These are phyloP conservation scores for Heteromeles arbutifolia DNA, from an alignment of 306 rosid genomes.

Conservation along the genomic window DNA sequence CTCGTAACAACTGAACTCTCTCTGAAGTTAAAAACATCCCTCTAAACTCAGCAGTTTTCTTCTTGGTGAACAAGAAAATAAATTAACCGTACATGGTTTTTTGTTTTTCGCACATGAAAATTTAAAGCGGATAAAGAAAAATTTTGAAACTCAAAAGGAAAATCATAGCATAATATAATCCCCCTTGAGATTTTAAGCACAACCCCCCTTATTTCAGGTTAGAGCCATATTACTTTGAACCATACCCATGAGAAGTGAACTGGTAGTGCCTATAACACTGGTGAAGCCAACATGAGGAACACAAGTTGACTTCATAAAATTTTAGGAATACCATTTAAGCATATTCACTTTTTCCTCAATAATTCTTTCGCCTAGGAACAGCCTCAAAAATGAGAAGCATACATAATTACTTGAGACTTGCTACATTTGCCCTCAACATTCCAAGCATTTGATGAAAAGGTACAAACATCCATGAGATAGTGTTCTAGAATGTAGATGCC, in stretches of 20 bases:
- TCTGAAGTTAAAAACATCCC: not conserved
- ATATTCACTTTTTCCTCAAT: not conserved
- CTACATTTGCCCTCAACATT: not conserved
- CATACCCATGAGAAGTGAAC: not conserved
- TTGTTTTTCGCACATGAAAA: not conserved
- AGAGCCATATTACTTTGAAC: not conserved
- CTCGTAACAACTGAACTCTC: not conserved
- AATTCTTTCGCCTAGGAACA: not conserved
- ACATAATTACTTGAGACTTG: not conserved
- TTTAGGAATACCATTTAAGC: not conserved
- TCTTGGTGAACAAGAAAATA: not conserved
- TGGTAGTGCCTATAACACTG: not conserved
- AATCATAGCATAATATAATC: not conserved
- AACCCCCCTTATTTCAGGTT: not conserved
- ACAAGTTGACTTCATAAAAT: not conserved
- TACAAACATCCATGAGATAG: not conserved
- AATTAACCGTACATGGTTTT: not conserved
- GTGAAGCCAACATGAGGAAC: not conserved
- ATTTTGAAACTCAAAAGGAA: not conserved
- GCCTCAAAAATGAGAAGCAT: not conserved
- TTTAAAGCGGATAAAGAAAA: not conserved
- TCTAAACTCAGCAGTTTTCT: not conserved
- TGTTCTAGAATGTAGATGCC: not conserved
- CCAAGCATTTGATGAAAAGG: not conserved
- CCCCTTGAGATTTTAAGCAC: not conserved